Evolutionary conservation across 768 basidiomycete genomes (phyloP).

Genomic region (Tricholoma sp.): DNA sequence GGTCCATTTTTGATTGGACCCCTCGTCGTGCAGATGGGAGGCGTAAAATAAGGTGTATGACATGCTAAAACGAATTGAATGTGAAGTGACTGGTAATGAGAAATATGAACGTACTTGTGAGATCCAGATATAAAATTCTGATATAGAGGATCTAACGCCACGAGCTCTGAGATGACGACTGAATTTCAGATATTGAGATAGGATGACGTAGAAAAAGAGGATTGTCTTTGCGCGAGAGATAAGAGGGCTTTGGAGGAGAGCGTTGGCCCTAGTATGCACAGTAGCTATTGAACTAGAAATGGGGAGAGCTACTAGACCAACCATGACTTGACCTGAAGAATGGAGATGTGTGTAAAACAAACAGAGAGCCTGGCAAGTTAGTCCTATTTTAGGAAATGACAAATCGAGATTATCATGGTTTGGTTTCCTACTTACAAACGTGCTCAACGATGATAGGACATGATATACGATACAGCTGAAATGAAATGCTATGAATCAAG

Average conservation of each 20-base stretch:
- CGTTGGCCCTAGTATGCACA: slow-evolving; percentile 9
- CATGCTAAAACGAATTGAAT: slow-evolving; percentile 33
- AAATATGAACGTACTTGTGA: slow-evolving; percentile 39
- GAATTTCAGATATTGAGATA: slow-evolving; percentile 45
- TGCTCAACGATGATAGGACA: too few species aligned
- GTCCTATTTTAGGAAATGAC: too few species aligned
- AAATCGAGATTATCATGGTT: too few species aligned
- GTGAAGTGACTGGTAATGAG: neutral
- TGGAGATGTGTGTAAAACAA: too few species aligned
- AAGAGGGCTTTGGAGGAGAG: slow-evolving; percentile 10
- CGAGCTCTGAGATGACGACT: slow-evolving; percentile 62
- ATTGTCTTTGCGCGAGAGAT: slow-evolving; percentile 40
- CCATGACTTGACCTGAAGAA: too few species aligned
- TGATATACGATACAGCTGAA: too few species aligned
- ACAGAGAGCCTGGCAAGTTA: too few species aligned
- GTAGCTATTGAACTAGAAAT: slow-evolving; percentile 6
- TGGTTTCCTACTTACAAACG: too few species aligned
- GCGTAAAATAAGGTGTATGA: slow-evolving; percentile 52
- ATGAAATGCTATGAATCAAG: too few species aligned
- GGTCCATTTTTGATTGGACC: slow-evolving; percentile 57
- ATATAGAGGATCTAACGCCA: slow-evolving; percentile 43
- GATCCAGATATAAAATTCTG: slow-evolving; percentile 50
- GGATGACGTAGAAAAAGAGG: slow-evolving; percentile 55
- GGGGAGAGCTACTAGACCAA: neutral
- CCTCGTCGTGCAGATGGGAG: slow-evolving; percentile 57